Base-by-base conservation (phyloP, 768 basidiomycete genomes). In the Macrolepiota dolichaula region DNA sequence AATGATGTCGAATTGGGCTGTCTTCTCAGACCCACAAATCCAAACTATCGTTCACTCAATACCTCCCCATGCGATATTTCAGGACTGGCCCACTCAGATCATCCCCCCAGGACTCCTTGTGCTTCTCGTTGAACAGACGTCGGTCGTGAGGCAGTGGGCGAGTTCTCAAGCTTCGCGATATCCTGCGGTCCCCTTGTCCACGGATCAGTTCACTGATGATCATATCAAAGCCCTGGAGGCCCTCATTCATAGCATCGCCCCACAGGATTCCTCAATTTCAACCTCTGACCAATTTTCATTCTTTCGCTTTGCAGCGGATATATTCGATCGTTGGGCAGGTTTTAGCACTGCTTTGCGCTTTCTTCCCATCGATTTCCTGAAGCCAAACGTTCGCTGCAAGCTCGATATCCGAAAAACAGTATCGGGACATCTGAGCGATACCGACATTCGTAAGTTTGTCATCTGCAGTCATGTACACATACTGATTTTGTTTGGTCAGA, bases 21-120 rank as follows among this genome's bases (percentile, higher is more conserved):
- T 90, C 57, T 79, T 90, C 51, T 77, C 76, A 44, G 80, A 88
- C 63, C 63, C 77, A 1, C 71, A 74, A 37, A 72, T 93, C 51
- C 68, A 80, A 58, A 63, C 69, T 6, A 65, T 81, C 37, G 66
- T 87, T 35, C 70, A 76, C 47, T 59, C 68, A 24, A 68, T 72
- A 50, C 64, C 76, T 37, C 81, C 85, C 12, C 63, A 70, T n/a
- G 63, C 66, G 17, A 47, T 65, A 15, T 67, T 85, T 44, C 61
- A 67, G 46, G 73, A 65, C 15, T 91, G 89, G 88, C 86, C 88
- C 29, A 71, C 70, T 5, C 78, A 86, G 59, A 72, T 81, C 24
- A 76, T 88, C 55, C 85, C 89, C 32, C 78, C 87, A 3, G 85
- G 86, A 2, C 52, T 91, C 44, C 74, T 92, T 29, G 69, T 85